These are phyloP conservation scores for Salix udensis DNA, from an alignment of 345 rosid genomes.

Conservation along the genomic window DNA sequence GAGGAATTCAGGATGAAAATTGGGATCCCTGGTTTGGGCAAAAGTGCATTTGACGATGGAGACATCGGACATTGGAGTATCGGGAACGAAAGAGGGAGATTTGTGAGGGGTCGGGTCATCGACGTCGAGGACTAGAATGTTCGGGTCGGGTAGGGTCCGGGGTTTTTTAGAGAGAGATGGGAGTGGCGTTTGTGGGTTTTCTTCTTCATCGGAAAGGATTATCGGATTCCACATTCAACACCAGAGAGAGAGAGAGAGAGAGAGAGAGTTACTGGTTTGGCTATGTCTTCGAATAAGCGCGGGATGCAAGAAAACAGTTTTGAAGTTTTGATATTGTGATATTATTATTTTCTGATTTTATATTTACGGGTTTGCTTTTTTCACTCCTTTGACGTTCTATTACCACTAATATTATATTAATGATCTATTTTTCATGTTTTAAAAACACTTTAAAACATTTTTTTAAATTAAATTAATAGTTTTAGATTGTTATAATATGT, in stretches of 20 bases:
- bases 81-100: slow-evolving; percentile 48
- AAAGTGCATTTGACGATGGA: slow-evolving; percentile 39
- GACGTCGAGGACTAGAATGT: slow-evolving; percentile 40
- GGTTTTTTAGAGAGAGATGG: slow-evolving; percentile 38
- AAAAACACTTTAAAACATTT: no score
- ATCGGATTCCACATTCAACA: slow-evolving; percentile 46
- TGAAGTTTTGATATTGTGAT: no score
- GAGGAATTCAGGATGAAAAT: neutral
- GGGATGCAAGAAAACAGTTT: neutral
- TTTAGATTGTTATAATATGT: no score
- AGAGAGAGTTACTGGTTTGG: neutral
- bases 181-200: slow-evolving; percentile 32
- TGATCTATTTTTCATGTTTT: no score
- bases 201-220: slow-evolving; percentile 52
- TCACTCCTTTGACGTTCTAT: no score
- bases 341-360: no score
- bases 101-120: slow-evolving; percentile 61
- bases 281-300: slow-evolving; percentile 10
- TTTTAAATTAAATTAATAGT: no score
- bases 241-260: neutral
- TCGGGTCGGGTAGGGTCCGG: slow-evolving; percentile 27
- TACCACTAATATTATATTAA: no score
- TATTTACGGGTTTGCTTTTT: no score
- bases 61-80: slow-evolving; percentile 57
- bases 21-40: slow-evolving; percentile 25